Evolutionary conservation across 2,329 filamentous ascomycete genomes (phyloP), one percentile per base, ranked within the genome.

Genomic region (Paecilomyces dactylethromorphus): DNA sequence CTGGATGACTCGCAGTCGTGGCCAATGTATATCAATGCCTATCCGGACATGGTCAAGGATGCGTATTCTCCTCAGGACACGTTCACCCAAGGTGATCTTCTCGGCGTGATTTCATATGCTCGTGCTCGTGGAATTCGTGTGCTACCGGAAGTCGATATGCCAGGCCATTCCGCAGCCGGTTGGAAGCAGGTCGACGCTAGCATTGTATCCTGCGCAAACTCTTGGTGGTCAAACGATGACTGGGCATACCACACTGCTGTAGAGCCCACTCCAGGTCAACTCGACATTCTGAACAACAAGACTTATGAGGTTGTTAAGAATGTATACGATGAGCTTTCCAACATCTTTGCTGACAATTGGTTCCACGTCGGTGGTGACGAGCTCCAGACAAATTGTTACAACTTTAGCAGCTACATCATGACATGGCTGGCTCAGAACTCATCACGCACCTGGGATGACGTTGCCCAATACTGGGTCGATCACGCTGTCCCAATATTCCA

Each of bases 81-180:
- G 54, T 84, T 79, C 66, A 75, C 76, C 2, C 74, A 78, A 1
- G 63, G 66, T 0, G 73, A 77, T 58, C 68, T 84, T 53, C 73
- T 69, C 18, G 70, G 71, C 2, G 69, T 84, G 55, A 75, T 84
- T 55, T 66, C 68, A 12, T 84, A 83, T 62, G 82, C 79, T 15
- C 74, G 79, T 39, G 78, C 79, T 33, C 83, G 83, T 18, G 84
- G 80, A 58, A 76, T 86, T n/a, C 81, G 84, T 57, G 75, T 86
- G 58, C 76, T 86, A 33, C 81, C 84, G n/a, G 84, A 86, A 64
- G 79, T 85, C 50, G 84, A 86, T 67, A 85, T 85, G 82, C 84
- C 84, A 6, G 81, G 83, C 53, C 84, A 86, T 66, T 79, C 82
- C 5, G 74, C 77, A 31, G 78, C 81, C 0, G 82, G 82, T 31